These are phyloP conservation scores for Fusarium sp. DNA, from an alignment of 2,329 filamentous ascomycete genomes.

Conservation along the genomic window DNA sequence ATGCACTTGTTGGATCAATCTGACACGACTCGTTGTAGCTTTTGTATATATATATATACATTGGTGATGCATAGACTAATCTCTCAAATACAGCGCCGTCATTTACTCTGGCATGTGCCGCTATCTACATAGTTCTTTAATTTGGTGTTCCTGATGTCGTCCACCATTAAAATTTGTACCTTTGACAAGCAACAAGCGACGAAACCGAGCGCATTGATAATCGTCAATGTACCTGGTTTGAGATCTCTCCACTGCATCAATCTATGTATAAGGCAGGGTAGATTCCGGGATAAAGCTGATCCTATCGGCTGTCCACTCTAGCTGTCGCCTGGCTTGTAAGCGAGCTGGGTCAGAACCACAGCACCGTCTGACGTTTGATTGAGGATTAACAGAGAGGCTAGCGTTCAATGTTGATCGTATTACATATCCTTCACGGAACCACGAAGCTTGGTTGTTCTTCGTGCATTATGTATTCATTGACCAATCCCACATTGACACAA, in stretches of 20 bases:
- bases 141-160: background rate
- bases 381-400: no score
- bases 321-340: conserved; percentile 10
- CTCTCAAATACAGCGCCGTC: background rate
- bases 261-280: no score
- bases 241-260: background rate
- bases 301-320: conserved; percentile 10
- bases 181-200: background rate
- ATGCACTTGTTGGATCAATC: conserved; percentile 15
- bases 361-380: background rate
- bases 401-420: no score
- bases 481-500: no score
- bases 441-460: no score
- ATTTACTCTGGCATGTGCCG: background rate
- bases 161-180: background rate
- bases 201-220: background rate
- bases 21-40: conserved; percentile 17
- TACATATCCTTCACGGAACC: no score
- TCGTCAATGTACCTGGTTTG: background rate
- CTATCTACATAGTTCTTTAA: background rate
- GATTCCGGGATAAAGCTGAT: background rate
- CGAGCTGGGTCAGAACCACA: conserved; percentile 14
- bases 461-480: no score
- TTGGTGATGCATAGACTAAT: conserved; percentile 4
- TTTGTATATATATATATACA: background rate